phyloP scores from a whole-genome alignment of 2,329 filamentous ascomycete genomes.

The Sclerotinia sclerotiorum region DNA sequence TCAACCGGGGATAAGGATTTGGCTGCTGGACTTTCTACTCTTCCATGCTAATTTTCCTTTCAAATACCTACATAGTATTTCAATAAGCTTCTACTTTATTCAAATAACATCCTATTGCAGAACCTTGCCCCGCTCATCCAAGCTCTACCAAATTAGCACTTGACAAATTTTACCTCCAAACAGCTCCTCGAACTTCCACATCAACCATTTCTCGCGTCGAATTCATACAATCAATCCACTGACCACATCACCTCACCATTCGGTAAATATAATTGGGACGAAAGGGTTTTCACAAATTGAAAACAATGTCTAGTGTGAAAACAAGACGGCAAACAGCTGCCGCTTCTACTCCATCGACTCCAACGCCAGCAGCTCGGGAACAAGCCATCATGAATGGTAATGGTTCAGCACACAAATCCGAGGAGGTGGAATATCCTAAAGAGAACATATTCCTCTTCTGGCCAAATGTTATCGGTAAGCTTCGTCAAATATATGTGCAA shows the following conservation, averaged over 20 bases:
- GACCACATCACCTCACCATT: not conserved
- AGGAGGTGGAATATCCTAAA: constrained; percentile 43
- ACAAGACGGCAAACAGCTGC: constrained; percentile 39
- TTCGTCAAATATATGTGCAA: constrained; percentile 50
- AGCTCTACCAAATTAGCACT: not conserved
- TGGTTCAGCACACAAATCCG: constrained; percentile 43
- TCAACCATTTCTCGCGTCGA: not conserved
- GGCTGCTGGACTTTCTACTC: not conserved
- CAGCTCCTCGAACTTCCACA: constrained; percentile 10
- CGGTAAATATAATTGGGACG: not conserved
- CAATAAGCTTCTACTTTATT: not conserved
- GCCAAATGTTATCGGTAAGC: constrained; percentile 77
- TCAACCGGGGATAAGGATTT: constrained; percentile 13
- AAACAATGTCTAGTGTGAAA: constrained; percentile 39
- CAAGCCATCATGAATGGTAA: constrained; percentile 48
- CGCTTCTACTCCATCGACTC: constrained; percentile 35
- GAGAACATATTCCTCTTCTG: constrained; percentile 83
- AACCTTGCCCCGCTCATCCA: not conserved
- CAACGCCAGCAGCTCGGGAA: constrained; percentile 33
- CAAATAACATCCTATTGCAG: not conserved
- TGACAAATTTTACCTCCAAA: constrained; percentile 9
- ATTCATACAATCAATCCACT: not conserved
- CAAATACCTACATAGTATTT: not conserved
- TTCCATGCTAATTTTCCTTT: not conserved
- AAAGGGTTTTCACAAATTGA: constrained; percentile 24